Evolutionary conservation across 176 grass and related monocot genomes (phyloP), one percentile per base, ranked within the genome.

Genomic region (Hordeum marinum): DNA sequence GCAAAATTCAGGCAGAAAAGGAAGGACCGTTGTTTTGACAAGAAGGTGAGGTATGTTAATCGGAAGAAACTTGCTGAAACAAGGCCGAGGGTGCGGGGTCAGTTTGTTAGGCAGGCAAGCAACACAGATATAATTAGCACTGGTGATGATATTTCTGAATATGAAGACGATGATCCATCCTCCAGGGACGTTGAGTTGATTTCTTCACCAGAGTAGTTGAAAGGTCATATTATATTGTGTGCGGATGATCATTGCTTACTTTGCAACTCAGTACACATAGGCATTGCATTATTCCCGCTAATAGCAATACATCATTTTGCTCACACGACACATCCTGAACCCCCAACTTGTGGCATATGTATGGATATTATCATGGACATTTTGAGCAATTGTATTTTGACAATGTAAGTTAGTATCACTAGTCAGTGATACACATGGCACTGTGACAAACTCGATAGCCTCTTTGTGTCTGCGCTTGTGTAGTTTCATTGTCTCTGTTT

Each of bases 1-100:
- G 90, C 94, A n/a, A 98, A 98, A 65, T 98, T 96, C 80, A 94
- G 93, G 81, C 89, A 80, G 76, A 98, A 98, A 89, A 91, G 93
- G 66, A 98, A 96, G 74, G 93, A 94, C 9, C 90, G 91, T 11
- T 96, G 96, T 72, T 98, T 98, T 75, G 91, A 98, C 75, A 98
- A 98, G 89, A 98, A 98, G 71, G 94, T 98, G 75, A 94, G 96
- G 61, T 98, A 98, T 83, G 83, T 88, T 48, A 98, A 94, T 68
- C 36, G 93, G 48, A 98, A 98, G 86, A 89, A 84, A 72, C 86
- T 96, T 70, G 96, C 96, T 55, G 91, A 98, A 78, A 94, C 86
- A 3, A 96, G 96, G 88, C 96, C 81, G 6, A 94, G 93, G 68
- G 86, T 98, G 34, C 84, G 91, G 75, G 96, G 96, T 20, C 96